Evolutionary conservation across 2,329 filamentous ascomycete species (phyloP), one percentile per base, ranked within the genome.

Genomic region (Colletotrichum gigasporum): DNA sequence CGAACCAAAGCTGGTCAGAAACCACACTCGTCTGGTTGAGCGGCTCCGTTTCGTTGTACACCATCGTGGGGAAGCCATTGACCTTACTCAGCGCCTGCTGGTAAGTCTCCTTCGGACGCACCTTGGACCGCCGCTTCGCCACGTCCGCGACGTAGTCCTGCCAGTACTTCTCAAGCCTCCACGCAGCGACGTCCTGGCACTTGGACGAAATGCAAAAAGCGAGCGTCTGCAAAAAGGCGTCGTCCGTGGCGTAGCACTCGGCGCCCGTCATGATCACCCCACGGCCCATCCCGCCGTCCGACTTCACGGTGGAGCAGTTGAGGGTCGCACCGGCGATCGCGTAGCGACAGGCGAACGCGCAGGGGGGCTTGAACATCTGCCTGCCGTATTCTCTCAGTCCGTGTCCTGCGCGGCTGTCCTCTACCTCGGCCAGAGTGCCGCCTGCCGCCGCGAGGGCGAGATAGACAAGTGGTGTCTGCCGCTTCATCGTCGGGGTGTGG

Each of bases 341-440:
- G 22, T 67, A 68, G 3, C 67, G 67, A 57, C 73, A 74, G 12
- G 70, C 67, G 41, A 69, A 74, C 20, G 74, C 74, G 48, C 75
- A 76, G 20, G 67, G 63, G 3, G 73, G 72, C 16, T 35, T 18
- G 32, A 39, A 61, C 24, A 64, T 53, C 12, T 4, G 37, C 30
- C 53, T 51, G 55, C 54, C 58, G n/a, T 48, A 55, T 9, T 52
- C 56, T 26, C 61, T 47, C 14, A 65, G 45, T 12, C 63, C 63
- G 8, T 45, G 24, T 11, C 42, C 42, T n/a, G 14, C 42, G 8
- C 24, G 42, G 5, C 42, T 24, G 22, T 28, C 42, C 14, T n/a
- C n/a, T n/a, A n/a, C n/a, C n/a, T n/a, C n/a, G n/a, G n/a, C n/a
- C n/a, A n/a, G n/a, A n/a, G n/a, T n/a, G n/a, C n/a, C n/a, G n/a